Percentiles rank a stretch among this genome's conserved stretches.
phyloP scores from a whole-genome alignment of 441 rosid species.

The Kokia cookei region DNA sequence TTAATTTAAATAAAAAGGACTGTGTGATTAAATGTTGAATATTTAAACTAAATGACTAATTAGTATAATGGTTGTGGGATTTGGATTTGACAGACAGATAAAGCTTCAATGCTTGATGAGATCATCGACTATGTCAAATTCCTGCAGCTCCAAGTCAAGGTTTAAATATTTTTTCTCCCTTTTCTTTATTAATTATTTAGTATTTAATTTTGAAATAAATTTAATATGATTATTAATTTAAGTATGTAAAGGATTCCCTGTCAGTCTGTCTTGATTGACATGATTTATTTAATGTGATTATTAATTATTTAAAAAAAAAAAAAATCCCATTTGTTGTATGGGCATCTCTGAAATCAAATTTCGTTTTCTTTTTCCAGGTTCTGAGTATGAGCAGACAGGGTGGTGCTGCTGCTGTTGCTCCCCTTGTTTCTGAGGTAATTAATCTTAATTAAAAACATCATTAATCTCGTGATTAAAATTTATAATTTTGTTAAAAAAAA shows the following conservation, averaged over 20 bases:
- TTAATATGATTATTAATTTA: not conserved
- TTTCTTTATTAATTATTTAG: not conserved
- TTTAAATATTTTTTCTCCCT: slow-evolving; percentile 4
- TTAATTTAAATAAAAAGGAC: too few species aligned
- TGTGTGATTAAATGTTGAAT: not conserved
- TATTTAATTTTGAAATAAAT: too few species aligned
- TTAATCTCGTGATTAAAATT: too few species aligned
- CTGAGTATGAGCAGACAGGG: slow-evolving; percentile 93
- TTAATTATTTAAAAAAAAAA: too few species aligned
- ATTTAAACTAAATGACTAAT: not conserved
- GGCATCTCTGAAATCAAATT: slow-evolving; percentile 17
- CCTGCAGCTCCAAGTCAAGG: slow-evolving; percentile 99
- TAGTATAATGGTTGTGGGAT: not conserved
- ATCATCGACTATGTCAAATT: slow-evolving; percentile 95
- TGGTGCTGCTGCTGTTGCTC: slow-evolving; percentile 80
- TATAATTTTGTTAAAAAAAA: too few species aligned
- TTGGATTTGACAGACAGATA: slow-evolving; percentile 78
- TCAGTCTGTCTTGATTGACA: slow-evolving; percentile 15
- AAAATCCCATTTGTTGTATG: not conserved
- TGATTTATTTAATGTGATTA: slow-evolving; percentile 6
- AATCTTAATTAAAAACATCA: not conserved
- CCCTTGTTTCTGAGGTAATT: slow-evolving; percentile 69
- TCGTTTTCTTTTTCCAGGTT: slow-evolving; percentile 40
- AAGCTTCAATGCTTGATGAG: slow-evolving; percentile 98
- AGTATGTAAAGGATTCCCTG: slow-evolving; percentile 1